Conservation (phyloP, 1,284 basidiomycete genomes). For the Austroboletus niveus region DNA sequence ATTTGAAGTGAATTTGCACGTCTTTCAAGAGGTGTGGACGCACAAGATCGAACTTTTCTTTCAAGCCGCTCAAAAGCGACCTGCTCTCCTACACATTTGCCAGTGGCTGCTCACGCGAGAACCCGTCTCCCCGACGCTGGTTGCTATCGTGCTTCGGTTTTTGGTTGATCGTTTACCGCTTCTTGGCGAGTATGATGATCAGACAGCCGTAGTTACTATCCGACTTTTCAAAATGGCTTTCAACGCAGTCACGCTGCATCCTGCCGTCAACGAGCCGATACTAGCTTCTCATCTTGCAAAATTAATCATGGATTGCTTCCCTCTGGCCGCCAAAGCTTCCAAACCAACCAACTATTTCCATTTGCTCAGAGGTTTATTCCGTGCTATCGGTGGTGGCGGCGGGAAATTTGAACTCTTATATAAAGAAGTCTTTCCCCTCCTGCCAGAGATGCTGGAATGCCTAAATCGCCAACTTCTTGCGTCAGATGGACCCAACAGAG, state of each 20-base stretch:
- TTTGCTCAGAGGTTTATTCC: constrained; percentile 92
- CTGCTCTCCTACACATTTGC: constrained; percentile 81
- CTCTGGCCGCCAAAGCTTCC: constrained; percentile 86
- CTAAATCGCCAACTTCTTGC: constrained; percentile 89
- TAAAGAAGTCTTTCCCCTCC: constrained; percentile 93
- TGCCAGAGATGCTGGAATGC: constrained; percentile 97
- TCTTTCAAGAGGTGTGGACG: constrained; percentile 95
- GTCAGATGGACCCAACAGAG: constrained; percentile 73
- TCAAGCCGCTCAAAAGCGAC: constrained; percentile 73
- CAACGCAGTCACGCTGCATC: constrained; percentile 80
- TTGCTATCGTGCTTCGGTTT: constrained; percentile 89
- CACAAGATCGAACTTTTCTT: constrained; percentile 90
- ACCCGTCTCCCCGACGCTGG: constrained; percentile 83
- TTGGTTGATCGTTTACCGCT: constrained; percentile 82
- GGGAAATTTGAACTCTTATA: constrained; percentile 95
- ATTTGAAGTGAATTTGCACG: constrained; percentile 81
- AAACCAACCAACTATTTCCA: constrained; percentile 95
- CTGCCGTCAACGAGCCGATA: constrained; percentile 85
- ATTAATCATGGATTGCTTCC: constrained; percentile 96
- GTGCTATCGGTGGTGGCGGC: constrained; percentile 93
- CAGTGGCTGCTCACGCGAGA: constrained; percentile 88
- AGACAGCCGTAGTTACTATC: constrained; percentile 79
- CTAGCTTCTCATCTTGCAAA: constrained; percentile 91
- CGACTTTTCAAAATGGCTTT: constrained; percentile 98
- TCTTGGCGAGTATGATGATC: constrained; percentile 85